phyloP scores from a whole-genome alignment of 352 stramenopile species.

The Thraustochytrium striatum region DNA sequence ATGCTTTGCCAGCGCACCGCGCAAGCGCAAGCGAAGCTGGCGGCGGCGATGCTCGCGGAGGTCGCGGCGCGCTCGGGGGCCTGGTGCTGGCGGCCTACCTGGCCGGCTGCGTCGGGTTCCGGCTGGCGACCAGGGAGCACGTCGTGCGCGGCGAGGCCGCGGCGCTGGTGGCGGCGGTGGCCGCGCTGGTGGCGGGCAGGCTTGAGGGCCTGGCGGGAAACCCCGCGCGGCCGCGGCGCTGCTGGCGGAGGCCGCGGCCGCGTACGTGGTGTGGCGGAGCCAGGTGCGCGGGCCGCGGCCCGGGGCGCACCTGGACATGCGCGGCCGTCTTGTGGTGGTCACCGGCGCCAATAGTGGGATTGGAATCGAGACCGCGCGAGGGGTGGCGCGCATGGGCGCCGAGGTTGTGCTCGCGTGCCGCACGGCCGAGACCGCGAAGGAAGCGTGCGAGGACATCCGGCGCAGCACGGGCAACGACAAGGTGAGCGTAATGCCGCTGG shows the following conservation, averaged over 20 bases:
- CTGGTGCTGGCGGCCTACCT: slow-evolving; percentile 20
- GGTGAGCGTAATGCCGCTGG: neutral
- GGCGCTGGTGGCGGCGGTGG: neutral
- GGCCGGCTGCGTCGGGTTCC: neutral
- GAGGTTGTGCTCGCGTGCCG: slow-evolving; percentile 62
- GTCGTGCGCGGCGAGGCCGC: neutral
- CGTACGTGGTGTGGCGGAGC: slow-evolving; percentile 8
- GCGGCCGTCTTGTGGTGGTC: slow-evolving; percentile 55
- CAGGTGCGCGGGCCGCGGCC: neutral
- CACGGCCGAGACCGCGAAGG: slow-evolving; percentile 51
- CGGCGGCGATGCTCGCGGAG: too few species aligned
- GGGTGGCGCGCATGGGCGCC: slow-evolving; percentile 57
- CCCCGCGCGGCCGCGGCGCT: neutral
- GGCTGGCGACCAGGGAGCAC: neutral
- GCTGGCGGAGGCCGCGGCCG: neutral
- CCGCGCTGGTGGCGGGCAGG: too few species aligned
- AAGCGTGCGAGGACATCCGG: slow-evolving; percentile 52
- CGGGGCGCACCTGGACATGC: neutral
- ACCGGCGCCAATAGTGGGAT: slow-evolving; percentile 66
- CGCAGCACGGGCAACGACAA: slow-evolving; percentile 20
- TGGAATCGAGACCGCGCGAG: slow-evolving; percentile 60
- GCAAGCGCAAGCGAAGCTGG: too few species aligned
- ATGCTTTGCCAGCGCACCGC: too few species aligned
- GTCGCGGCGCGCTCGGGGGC: too few species aligned
- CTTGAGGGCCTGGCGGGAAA: too few species aligned